Evolutionary conservation across 805 yeast genomes (phyloP), one percentile per base, ranked within the genome.

Genomic region (Yarrowia hollandica): DNA sequence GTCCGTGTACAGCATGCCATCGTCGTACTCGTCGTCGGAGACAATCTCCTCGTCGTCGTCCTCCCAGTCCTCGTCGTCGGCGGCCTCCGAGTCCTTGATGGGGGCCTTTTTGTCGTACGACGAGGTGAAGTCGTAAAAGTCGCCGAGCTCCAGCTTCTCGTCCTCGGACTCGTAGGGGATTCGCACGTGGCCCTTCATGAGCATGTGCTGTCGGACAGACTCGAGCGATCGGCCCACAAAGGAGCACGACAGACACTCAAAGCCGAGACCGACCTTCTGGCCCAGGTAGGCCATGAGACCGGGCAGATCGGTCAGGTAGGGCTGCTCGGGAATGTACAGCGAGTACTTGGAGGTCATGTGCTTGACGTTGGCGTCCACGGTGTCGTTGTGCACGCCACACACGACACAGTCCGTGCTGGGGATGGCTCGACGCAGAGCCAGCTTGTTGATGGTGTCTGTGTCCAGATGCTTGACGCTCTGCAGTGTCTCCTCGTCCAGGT

Each of bases 191-290:
- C 90, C 83, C 72, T 94, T 94, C 8, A 86, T 79, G 4, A 77
- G 66, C 87, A 90, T 85, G 71, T 94, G 99, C 39, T 89, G 94
- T 65, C 96, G 84, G 10, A 88, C 90, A 62, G 96, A 87, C 67
- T 88, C 95, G 26, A 92, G 69, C 58, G 83, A 82, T 62, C 82
- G 80, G n/a, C 98, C 98, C 71, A 88, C 86, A 69, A 84, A 94
- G 28, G 77, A 77, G 71, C 99, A 94, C 58, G 82, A 80, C 46
- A 92, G 72, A 70, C 99, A 94, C 64, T 86, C 81, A 64, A 88
- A 85, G 35, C 97, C 97, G 41, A 84, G 78, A 9, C 91, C 87
- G 59, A 92, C 82, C 65, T 86, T 85, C 64, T 90, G 94, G 39
- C 87, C 88, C 61, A 94, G 72, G 67, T 88, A 88, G 1, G 74